Base-by-base conservation (phyloP, 345 rosid species). In the Mallotus nudiflorus region DNA sequence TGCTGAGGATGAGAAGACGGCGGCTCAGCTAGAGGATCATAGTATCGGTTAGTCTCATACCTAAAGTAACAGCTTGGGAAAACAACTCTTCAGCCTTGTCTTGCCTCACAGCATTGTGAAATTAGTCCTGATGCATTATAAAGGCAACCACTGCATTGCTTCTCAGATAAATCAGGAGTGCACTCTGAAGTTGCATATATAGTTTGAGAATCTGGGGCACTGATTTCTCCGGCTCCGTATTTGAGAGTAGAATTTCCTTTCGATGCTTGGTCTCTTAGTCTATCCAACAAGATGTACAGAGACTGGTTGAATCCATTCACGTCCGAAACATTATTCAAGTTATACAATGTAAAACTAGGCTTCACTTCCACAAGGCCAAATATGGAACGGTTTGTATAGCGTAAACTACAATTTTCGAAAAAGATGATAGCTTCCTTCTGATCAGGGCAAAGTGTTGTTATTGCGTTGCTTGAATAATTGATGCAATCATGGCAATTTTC, bases 1-100 rank as follows among this genome's bases (percentile, higher is more conserved):
- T n/a, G n/a, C n/a, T n/a, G n/a, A n/a, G n/a, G n/a, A n/a, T n/a
- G n/a, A n/a, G n/a, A n/a, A n/a, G n/a, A n/a, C n/a, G n/a, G n/a
- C n/a, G n/a, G n/a, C n/a, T n/a, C n/a, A n/a, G n/a, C n/a, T n/a
- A 45, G 16, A 15, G 3, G 25, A 45, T 58, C 6, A 2, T 76
- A 73, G 72, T 78, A 81, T 42, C 75, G 79, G 55, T 48, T 46
- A 0, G 46, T 20, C 71, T 81, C 89, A 33, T 67, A 85, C 48
- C 87, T 64, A 57, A 85, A 70, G 56, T 35, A 69, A 64, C 91
- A 87, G 61, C 82, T 85, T 14, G 91, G 85, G 22, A 65, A 69
- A 57, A 75, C 1, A 58, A 77, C 55, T 66, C 81, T 73, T 7
- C 74, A 66, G 58, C 87, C 89, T n/a, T 3, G 15, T 70, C 18